Evolutionary conservation across 106 monocot genomes (phyloP).

Genomic region (Gastrodia elata): DNA sequence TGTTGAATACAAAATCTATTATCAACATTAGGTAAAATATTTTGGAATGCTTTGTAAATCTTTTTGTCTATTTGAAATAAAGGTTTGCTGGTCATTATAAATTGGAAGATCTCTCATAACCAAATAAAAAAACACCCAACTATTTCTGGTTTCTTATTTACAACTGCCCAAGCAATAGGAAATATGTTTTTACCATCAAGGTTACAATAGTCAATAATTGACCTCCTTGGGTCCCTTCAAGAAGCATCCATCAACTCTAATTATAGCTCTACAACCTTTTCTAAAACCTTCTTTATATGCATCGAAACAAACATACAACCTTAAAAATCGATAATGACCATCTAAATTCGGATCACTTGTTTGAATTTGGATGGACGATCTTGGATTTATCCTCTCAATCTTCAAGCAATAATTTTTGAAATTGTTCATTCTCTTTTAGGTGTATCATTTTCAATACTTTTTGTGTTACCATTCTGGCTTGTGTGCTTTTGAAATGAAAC

Average conservation of each 20-base stretch:
- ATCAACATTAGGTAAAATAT: not conserved
- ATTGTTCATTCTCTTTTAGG: not conserved
- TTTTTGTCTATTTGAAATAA: not conserved
- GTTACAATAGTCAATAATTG: not conserved
- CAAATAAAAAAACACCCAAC: not conserved
- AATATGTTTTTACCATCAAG: not conserved
- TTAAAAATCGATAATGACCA: not conserved
- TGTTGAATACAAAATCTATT: not conserved
- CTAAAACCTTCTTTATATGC: not conserved
- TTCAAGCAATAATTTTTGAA: not conserved
- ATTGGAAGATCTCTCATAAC: not conserved
- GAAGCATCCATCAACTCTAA: not conserved
- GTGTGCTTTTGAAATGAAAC: not conserved
- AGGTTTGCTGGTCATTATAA: not conserved
- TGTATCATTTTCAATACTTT: not conserved
- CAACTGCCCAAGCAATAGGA: not conserved
- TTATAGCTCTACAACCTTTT: not conserved
- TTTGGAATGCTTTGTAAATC: not conserved
- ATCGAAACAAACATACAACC: not conserved
- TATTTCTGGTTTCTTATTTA: not conserved
- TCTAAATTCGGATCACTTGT: not conserved
- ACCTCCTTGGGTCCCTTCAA: not conserved
- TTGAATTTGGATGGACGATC: not conserved
- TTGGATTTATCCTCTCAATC: not conserved
- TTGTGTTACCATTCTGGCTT: not conserved